Evolutionary conservation across 2,329 filamentous ascomycete species (phyloP), one percentile per base, ranked within the genome.

Genomic region (Sporothrix dimorphospora): DNA sequence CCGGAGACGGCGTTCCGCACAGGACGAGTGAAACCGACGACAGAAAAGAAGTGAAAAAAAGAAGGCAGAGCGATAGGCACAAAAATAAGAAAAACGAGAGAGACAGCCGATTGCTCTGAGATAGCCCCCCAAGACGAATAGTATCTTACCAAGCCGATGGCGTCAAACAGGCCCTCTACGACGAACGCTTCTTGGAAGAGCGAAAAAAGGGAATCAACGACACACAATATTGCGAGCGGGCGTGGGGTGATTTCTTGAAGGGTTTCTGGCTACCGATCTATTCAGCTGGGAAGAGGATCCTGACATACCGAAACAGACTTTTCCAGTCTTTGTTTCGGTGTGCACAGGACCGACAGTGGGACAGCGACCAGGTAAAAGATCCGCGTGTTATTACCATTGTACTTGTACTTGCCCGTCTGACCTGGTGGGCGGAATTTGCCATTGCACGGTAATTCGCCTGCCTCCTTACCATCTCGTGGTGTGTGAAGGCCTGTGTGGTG

Each of bases 121-220:
- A 40, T 11, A 57, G 27, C 27, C 14, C 27, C 53, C 12, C 34
- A 14, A 67, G 16, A 47, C 21, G 38, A 65, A 30, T 7, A 47
- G 9, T 65, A n/a, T n/a, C n/a, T n/a, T n/a, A 65, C 61, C 40
- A 65, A 47, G 40, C 40, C 66, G 49, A 69, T 69, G 66, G 66
- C 66, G 49, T 27, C 47, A 55, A 19, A 40, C 49, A 53, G 42
- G 49, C 66, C 49, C 9, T 24, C 49, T 12, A 57, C 49, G 66
- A 69, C 67, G 51, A 69, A 40, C 47, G 5, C 27, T 16, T 11
- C 38, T 45, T 27, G 38, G 21, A 24, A n/a, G 9, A 24, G 57
- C 57, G 11, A 24, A 65, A 21, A 3, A 53, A 53, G 45, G 9
- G 40, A 40, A 49, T n/a, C 4, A 21, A 34, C 42, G 47, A 53